Evolutionary conservation across 202 grass and related monocot genomes (phyloP).

Genomic region (Cymbopogon flexuosus): DNA sequence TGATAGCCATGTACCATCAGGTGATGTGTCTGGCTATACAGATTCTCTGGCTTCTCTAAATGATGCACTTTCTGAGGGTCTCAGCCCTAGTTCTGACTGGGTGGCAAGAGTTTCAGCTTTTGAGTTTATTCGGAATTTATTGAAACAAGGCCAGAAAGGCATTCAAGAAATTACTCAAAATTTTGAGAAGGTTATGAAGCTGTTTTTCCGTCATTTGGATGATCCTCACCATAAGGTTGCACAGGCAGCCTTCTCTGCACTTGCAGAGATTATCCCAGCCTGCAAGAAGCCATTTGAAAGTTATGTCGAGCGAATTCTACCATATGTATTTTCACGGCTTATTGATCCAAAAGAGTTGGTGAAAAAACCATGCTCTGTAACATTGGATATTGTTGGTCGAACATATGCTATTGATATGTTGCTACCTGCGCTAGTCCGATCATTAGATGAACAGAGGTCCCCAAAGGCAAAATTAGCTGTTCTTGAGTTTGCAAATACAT

Average conservation of each 20-base stretch:
- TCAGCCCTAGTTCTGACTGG: constrained; percentile 94
- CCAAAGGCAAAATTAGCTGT: constrained; percentile 98
- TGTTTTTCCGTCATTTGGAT: constrained; percentile 97
- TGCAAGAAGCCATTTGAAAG: constrained; percentile 97
- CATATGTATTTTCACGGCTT: constrained; percentile 95
- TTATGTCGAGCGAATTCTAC: constrained; percentile 97
- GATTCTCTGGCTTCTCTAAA: constrained; percentile 59
- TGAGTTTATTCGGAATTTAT: constrained; percentile 75
- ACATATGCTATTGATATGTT: constrained; percentile 91
- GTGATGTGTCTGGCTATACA: constrained; percentile 72
- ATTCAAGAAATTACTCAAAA: constrained; percentile 90
- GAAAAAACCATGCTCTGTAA: constrained; percentile 82
- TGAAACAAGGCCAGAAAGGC: constrained; percentile 79
- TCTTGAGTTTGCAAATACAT: constrained; percentile 96
- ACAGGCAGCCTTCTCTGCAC: constrained; percentile 77
- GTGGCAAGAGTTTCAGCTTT: constrained; percentile 85
- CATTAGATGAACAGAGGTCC: constrained; percentile 95
- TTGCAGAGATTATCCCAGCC: constrained; percentile 96
- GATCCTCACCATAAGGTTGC: constrained; percentile 99
- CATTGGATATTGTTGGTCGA: constrained; percentile 76
- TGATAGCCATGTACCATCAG: constrained; percentile 58
- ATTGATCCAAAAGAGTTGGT: constrained; percentile 98
- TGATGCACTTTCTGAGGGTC: constrained; percentile 86
- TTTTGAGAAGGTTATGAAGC: constrained; percentile 98
- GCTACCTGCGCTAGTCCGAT: constrained; percentile 85